Percentiles rank a stretch among this genome's conserved stretches.
Conservation (phyloP, 331 rosid species). For the Pyrus hybrid region DNA sequence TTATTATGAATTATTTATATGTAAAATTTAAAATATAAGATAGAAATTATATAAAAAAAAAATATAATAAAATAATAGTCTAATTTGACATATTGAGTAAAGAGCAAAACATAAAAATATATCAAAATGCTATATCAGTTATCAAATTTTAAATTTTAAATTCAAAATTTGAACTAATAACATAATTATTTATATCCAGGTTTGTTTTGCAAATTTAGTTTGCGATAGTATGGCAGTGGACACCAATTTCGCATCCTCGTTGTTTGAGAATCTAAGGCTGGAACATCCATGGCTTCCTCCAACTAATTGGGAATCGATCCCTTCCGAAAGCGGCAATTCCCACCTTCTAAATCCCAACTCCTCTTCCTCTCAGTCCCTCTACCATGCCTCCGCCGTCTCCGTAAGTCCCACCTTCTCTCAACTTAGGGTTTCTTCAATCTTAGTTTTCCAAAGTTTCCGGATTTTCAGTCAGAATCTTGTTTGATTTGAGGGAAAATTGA, state of each 20-base stretch:
- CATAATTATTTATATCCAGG: too few species aligned
- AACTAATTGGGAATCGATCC: slow-evolving; percentile 60
- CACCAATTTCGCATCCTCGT: slow-evolving; percentile 33
- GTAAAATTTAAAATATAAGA: too few species aligned
- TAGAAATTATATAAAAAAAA: too few species aligned
- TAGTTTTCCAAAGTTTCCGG: too few species aligned
- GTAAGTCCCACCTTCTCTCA: slow-evolving; percentile 33
- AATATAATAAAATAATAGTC: too few species aligned
- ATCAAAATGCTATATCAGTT: too few species aligned
- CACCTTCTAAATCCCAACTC: not conserved
- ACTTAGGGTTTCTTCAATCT: not conserved
- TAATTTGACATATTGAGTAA: too few species aligned
- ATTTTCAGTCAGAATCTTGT: not conserved
- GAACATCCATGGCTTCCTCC: slow-evolving; percentile 81
- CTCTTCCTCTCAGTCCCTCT: slow-evolving; percentile 15
- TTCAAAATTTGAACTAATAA: not conserved
- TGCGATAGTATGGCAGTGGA: slow-evolving; percentile 31
- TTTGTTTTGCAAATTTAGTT: too few species aligned
- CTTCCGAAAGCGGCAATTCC: slow-evolving; percentile 44
- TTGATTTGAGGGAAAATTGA: not conserved
- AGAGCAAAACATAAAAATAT: too few species aligned
- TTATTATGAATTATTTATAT: too few species aligned
- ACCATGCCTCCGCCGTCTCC: slow-evolving; percentile 50
- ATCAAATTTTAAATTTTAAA: too few species aligned
- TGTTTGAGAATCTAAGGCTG: slow-evolving; percentile 55